Percentiles rank a stretch among this genome's conserved stretches.
Evolutionary conservation across 768 basidiomycete species (phyloP).

Genomic region (Pholiota conissans): DNA sequence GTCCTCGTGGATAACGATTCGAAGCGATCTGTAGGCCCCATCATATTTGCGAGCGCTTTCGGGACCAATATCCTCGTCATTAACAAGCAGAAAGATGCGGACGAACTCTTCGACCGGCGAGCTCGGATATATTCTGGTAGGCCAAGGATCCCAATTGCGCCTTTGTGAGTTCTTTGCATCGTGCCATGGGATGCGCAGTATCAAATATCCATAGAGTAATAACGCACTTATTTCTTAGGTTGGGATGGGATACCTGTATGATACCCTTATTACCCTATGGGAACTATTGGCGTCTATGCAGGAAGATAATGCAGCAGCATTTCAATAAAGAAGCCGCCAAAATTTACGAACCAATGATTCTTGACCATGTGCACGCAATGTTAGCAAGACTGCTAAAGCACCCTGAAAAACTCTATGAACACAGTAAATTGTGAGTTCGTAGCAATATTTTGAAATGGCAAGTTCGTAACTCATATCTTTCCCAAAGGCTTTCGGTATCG

Average conservation of each 20-base stretch:
- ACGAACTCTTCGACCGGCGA: conserved; percentile 38
- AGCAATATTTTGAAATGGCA: too few relatives aligned
- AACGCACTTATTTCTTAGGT: conserved; percentile 4
- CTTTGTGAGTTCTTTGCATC: conserved; percentile 2
- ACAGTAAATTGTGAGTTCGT: conserved; percentile 18
- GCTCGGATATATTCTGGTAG: conserved; percentile 46
- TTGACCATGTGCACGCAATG: conserved; percentile 28
- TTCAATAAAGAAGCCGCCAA: conserved; percentile 27
- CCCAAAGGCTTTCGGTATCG: conserved; percentile 14
- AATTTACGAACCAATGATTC: conserved; percentile 27
- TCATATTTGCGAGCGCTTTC: conserved; percentile 21
- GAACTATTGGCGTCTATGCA: conserved; percentile 35
- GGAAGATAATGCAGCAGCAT: conserved; percentile 35
- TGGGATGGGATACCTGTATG: conserved; percentile 35
- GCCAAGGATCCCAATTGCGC: conserved; percentile 29
- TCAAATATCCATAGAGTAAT: not conserved
- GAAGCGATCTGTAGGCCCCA: conserved; percentile 13
- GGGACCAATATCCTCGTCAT: conserved; percentile 26
- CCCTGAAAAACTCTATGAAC: conserved; percentile 10
- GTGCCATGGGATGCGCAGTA: too few relatives aligned
- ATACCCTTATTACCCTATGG: conserved; percentile 33
- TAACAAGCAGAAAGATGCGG: conserved; percentile 22
- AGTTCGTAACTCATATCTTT: not conserved
- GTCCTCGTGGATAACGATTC: not conserved
- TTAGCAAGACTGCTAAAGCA: conserved; percentile 21